Percentiles rank a stretch among this genome's conserved stretches.
Evolutionary conservation across 805 yeast genomes (phyloP).

Genomic region (Priceomyces haplophilus): DNA sequence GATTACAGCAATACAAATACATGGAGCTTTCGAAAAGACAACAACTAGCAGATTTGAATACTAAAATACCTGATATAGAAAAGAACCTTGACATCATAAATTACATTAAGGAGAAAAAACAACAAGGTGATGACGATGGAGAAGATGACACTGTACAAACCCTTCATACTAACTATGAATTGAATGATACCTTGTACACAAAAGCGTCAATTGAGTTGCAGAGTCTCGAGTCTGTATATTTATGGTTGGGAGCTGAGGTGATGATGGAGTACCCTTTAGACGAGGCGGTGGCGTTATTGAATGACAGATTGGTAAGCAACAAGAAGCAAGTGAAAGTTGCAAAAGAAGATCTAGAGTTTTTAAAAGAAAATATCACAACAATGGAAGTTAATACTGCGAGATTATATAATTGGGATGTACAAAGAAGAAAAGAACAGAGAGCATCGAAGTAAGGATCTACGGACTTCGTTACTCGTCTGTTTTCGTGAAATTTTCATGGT

Average conservation of each 20-base stretch:
- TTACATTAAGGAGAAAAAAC: constrained; percentile 51
- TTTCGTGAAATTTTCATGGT: no score
- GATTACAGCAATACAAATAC: constrained; percentile 84
- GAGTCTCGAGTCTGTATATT: constrained; percentile 56
- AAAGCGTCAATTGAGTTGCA: constrained; percentile 68
- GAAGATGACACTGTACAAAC: constrained; percentile 17
- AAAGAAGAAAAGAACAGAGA: constrained; percentile 51
- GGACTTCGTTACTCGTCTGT: no score
- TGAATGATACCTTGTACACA: constrained; percentile 89
- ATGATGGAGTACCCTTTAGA: constrained; percentile 92
- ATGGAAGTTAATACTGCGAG: constrained; percentile 98
- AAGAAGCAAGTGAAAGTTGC: constrained; percentile 56
- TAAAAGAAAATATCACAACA: constrained; percentile 88
- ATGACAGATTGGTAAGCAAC: constrained; percentile 61
- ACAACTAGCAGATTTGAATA: constrained; percentile 50
- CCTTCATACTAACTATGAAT: constrained; percentile 77
- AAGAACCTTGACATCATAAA: constrained; percentile 76
- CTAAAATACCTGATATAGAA: constrained; percentile 87
- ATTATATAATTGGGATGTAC: constrained; percentile 84
- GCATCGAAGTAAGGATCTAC: background rate
- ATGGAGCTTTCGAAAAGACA: constrained; percentile 65
- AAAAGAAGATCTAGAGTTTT: constrained; percentile 79
- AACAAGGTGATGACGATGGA: constrained; percentile 26
- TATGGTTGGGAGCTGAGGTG: constrained; percentile 98
- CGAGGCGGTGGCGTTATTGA: constrained; percentile 76